Percentiles rank a stretch among this genome's conserved stretches.
These are phyloP conservation scores for Geranium brycei DNA, from an alignment of 345 rosid genomes.

Conservation along the genomic window DNA sequence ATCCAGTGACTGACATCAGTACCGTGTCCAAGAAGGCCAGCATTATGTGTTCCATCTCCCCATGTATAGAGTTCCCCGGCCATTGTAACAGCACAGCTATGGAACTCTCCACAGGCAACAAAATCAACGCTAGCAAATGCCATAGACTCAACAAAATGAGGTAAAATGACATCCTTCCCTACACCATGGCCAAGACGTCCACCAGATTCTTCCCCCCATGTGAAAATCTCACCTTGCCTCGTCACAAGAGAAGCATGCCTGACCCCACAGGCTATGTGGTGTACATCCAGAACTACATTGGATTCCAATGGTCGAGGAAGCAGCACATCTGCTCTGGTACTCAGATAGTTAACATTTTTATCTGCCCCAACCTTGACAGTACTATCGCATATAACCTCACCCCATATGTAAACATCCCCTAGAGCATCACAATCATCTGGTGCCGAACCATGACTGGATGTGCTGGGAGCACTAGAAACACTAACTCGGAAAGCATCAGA, in stretches of 20 bases:
- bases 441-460: slow-evolving; percentile 93
- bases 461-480: slow-evolving; percentile 91
- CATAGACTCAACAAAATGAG: slow-evolving; percentile 68
- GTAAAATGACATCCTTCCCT: slow-evolving; percentile 63
- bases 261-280: slow-evolving; percentile 80
- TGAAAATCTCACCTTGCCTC: slow-evolving; percentile 83
- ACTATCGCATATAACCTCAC: slow-evolving; percentile 73
- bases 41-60: slow-evolving; percentile 91
- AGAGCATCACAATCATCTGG: slow-evolving; percentile 92
- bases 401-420: slow-evolving; percentile 97
- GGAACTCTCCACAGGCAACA: slow-evolving; percentile 95
- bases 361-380: slow-evolving; percentile 45
- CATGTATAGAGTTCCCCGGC: slow-evolving; percentile 90
- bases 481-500: slow-evolving; percentile 92
- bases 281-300: slow-evolving; percentile 77
- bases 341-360: slow-evolving; percentile 37
- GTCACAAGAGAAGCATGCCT: slow-evolving; percentile 84
- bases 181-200: slow-evolving; percentile 94
- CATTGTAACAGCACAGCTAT: slow-evolving; percentile 83
- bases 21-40: slow-evolving; percentile 92
- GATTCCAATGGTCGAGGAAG: slow-evolving; percentile 75
- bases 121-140: slow-evolving; percentile 48
- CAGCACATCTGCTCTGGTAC: slow-evolving; percentile 55
- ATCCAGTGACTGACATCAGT: slow-evolving; percentile 88
- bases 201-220: slow-evolving; percentile 96